A percentile compares a stretch with the other conserved stretches of the same genome.
phyloP scores from a whole-genome alignment of 1,139 yeast genomes.

The Meyerozyma sp. region DNA sequence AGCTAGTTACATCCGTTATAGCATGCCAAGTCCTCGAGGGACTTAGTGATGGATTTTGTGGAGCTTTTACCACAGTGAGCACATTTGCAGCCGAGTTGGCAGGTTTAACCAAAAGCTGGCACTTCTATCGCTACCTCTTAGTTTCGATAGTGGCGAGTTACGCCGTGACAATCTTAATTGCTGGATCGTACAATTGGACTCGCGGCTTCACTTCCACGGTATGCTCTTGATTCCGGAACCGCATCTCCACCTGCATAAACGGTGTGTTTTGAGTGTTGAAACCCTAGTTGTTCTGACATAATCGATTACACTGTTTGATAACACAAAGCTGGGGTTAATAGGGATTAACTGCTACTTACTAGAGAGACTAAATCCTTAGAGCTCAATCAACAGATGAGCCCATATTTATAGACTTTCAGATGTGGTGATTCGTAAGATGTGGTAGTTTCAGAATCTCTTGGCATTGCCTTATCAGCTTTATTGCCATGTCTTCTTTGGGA shows the following conservation, averaged over 20 bases:
- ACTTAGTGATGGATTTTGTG: conserved; percentile 68
- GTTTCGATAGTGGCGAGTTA: conserved; percentile 35
- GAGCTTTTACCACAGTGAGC: conserved; percentile 70
- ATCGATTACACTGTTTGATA: no score
- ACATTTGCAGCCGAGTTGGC: conserved; percentile 69
- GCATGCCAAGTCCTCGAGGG: conserved; percentile 55
- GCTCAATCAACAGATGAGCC: no score
- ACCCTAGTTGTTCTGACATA: no score
- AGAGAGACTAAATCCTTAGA: no score
- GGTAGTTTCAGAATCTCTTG: no score
- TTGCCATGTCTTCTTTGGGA: no score
- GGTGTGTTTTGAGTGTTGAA: no score
- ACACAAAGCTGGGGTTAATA: no score
- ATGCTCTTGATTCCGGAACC: conserved; percentile 9
- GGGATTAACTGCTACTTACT: no score
- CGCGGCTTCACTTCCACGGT: conserved; percentile 29
- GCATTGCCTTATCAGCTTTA: no score
- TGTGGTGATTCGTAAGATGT: no score
- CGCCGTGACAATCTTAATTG: conserved; percentile 34
- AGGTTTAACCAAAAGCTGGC: conserved; percentile 19
- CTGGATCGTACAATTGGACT: conserved; percentile 55
- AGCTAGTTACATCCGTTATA: conserved; percentile 19
- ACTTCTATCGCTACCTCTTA: conserved; percentile 37
- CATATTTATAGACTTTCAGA: no score
- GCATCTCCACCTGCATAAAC: neutral